Percentiles rank a stretch among this genome's conserved stretches.
Evolutionary conservation across 2,329 filamentous ascomycete genomes (phyloP).

Genomic region (Parastagonospora nodorum): DNA sequence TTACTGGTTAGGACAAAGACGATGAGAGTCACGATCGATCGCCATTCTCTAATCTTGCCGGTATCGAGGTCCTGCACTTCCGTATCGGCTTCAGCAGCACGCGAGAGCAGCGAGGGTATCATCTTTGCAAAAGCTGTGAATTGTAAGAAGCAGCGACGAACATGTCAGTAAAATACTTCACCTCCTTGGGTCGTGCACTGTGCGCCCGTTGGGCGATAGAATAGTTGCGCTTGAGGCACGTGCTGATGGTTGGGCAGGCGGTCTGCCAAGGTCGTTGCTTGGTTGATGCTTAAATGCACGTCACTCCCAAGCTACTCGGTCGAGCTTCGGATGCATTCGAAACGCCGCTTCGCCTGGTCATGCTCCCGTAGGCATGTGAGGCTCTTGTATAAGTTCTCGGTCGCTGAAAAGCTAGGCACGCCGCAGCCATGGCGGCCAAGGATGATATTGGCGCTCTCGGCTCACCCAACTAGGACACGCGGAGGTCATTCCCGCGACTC

Average conservation of each 20-base stretch:
- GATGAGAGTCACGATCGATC: conserved; percentile 71
- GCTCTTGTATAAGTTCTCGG: conserved; percentile 12
- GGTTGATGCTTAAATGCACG: no score
- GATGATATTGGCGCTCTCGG: conserved; percentile 1
- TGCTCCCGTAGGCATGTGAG: conserved; percentile 9
- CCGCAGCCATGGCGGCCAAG: neutral
- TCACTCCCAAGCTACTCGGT: no score
- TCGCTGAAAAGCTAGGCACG: neutral
- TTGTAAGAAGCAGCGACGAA: neutral
- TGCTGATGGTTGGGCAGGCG: no score
- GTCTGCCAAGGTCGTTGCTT: no score
- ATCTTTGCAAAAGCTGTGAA: neutral
- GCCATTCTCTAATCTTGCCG: conserved; percentile 65
- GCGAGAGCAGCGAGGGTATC: neutral
- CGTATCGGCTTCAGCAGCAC: conserved; percentile 6
- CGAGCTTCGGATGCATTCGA: neutral
- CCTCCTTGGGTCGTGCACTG: no score
- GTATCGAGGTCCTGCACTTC: conserved; percentile 51
- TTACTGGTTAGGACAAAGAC: conserved; percentile 73
- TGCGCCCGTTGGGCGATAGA: no score
- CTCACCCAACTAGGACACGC: neutral
- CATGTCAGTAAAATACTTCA: neutral
- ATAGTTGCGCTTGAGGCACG: no score
- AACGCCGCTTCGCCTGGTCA: neutral
- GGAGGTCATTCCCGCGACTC: conserved; percentile 13